Conservation (phyloP, 352 stramenopile genomes). For the Phytopythium delawarense region DNA sequence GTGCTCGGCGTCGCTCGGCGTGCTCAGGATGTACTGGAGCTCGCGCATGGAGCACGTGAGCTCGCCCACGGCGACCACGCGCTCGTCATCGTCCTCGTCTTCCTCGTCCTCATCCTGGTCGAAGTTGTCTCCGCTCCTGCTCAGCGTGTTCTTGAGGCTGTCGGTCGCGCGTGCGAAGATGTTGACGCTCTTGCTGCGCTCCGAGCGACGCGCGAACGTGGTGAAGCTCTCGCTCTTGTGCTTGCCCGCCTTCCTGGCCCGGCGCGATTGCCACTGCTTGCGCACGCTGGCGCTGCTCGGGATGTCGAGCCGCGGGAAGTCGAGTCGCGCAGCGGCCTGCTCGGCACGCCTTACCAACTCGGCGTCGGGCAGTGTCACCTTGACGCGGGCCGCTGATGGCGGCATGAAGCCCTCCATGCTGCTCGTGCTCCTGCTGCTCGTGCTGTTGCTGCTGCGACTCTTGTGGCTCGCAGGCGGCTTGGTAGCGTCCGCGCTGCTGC, state of each 20-base stretch:
- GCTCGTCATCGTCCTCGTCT: background rate
- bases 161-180: background rate
- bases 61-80: constrained; percentile 4
- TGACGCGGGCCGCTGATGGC: background rate
- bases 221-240: background rate
- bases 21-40: constrained; percentile 12
- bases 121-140: background rate
- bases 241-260: constrained; percentile 1
- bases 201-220: constrained; percentile 4
- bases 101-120: background rate
- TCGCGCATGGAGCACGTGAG: constrained; percentile 4
- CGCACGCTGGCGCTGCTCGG: background rate
- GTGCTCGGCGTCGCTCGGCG: constrained; percentile 18
- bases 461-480: background rate
- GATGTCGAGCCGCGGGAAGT: constrained; percentile 6
- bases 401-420: background rate
- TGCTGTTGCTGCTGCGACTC: background rate
- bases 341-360: background rate
- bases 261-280: constrained; percentile 3
- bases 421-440: background rate
- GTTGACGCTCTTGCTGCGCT: constrained; percentile 5
- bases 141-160: background rate
- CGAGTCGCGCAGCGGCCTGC: constrained; percentile 3
- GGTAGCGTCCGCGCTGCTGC: background rate
- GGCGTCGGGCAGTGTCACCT: background rate